Conservation (phyloP, 192 early-diverging fungal species). For the Backusella psychrophila region DNA sequence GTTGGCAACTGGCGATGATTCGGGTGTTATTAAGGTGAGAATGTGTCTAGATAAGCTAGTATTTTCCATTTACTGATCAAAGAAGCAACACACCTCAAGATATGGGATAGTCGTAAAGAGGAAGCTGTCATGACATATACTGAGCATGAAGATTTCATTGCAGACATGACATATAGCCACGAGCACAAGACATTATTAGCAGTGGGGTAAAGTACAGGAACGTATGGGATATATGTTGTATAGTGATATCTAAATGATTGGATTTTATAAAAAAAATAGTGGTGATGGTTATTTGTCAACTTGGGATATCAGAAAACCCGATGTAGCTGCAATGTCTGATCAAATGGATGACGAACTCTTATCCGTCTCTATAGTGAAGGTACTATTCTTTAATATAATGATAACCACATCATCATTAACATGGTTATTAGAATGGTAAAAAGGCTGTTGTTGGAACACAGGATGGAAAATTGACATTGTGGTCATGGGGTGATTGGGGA, state of each 20-base stretch:
- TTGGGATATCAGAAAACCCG: conserved; percentile 87
- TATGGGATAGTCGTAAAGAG: conserved; percentile 89
- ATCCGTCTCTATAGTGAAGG: conserved; percentile 72
- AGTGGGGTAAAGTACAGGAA: conserved; percentile 45
- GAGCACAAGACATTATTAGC: conserved; percentile 79
- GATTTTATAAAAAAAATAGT: conserved; percentile 33
- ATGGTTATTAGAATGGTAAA: conserved; percentile 53
- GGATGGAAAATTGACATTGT: conserved; percentile 85
- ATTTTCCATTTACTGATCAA: neutral
- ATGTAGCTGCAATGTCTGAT: conserved; percentile 83
- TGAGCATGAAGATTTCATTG: conserved; percentile 93
- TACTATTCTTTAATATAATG: conserved; percentile 13
- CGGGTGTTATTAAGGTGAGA: conserved; percentile 77
- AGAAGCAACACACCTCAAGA: conserved; percentile 23
- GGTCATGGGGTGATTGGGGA: conserved; percentile 88
- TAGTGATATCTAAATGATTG: neutral
- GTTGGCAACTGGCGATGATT: conserved; percentile 93
- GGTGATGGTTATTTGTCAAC: conserved; percentile 91
- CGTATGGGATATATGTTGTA: neutral
- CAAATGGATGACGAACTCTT: conserved; percentile 96
- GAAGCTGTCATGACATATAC: conserved; percentile 74
- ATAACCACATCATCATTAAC: too few relatives aligned
- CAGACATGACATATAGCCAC: conserved; percentile 73
- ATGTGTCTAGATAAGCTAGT: neutral
- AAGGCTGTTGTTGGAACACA: conserved; percentile 93